Evolutionary conservation across 139 green algal genomes (phyloP).

Genomic region (Closterium sp.): DNA sequence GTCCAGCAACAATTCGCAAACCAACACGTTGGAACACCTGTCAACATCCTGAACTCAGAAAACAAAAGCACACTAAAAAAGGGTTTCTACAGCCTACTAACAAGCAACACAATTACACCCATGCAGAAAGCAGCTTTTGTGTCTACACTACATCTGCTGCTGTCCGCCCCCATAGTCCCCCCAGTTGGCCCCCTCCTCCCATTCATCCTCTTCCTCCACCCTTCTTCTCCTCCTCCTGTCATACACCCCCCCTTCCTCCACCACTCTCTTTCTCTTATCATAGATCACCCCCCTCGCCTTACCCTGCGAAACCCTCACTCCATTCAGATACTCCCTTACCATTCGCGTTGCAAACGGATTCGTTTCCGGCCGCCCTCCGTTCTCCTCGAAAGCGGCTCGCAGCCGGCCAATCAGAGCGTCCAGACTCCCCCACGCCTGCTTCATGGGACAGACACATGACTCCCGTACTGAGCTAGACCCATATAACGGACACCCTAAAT

Average conservation of each 20-base stretch:
- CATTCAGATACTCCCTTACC: slow-evolving; percentile 13
- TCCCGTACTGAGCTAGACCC: not conserved
- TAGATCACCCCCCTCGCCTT: slow-evolving; percentile 1
- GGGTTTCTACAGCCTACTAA: no score
- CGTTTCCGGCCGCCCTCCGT: slow-evolving; percentile 12
- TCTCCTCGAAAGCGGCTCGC: slow-evolving; percentile 11
- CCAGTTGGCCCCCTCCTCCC: no score
- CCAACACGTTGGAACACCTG: no score
- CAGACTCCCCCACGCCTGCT: slow-evolving; percentile 16
- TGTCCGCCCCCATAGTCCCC: no score
- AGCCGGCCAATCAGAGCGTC: slow-evolving; percentile 13
- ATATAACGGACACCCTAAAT: slow-evolving; percentile 18
- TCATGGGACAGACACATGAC: slow-evolving; percentile 6
- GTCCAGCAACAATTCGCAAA: no score
- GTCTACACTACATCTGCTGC: not conserved
- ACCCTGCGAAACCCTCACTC: slow-evolving; percentile 9
- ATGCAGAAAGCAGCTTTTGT: not conserved
- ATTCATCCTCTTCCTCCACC: no score
- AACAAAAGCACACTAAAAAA: no score
- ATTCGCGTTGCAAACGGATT: slow-evolving; percentile 9
- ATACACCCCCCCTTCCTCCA: no score
- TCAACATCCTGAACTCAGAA: no score
- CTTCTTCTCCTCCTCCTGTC: no score
- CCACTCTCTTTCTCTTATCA: slow-evolving; percentile 2
- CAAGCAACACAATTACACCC: no score